Base-by-base conservation (phyloP, 2,329 filamentous ascomycete genomes). In the Raffaelea ambrosiae region DNA sequence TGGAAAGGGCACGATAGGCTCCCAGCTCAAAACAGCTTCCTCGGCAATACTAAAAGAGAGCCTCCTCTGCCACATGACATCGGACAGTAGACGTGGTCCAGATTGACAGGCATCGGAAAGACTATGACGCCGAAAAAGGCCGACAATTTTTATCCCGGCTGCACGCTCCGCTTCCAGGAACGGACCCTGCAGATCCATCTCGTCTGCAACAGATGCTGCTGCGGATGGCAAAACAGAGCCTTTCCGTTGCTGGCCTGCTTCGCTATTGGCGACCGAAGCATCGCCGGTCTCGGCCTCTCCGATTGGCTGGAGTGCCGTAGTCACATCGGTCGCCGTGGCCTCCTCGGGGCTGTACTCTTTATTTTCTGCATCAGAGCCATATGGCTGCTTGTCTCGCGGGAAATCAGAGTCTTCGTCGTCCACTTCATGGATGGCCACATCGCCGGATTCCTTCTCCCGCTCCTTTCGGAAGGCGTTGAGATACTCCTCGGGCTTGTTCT, bases 31-130 rank as follows among this genome's bases (percentile, higher is more conserved):
- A 8, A 90, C 67, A n/a, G 81, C 84, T 51, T 88, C 83, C 64
- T 87, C 84, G 1, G 83, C 86, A 40, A 83, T 74, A 49, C 83
- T 81, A 61, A 90, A 90, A 4, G 85, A 89, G 53, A 90, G 72
- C 40, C 84, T 77, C 2, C 85, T 79, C 1, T 84, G 79, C 77
- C 35, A 87, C 49, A 77, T 64, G 8, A 47, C 35, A 14, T 39
- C 49, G 13, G 44, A 35, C 5, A 49, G 48, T 16, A 42, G 23
- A 22, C 21, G 14, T 3, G 29, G 19, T 2, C 21, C 3, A 5
- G 21, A 18, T 31, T 13, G 21, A 1, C 60, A 61, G 1, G 61
- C 57, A 2, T 61, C 59, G 4, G 70, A 66, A 36, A 79, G 63
- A 57, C 79, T 84, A 56, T 83, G 75, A 20, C 85, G 79, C 18